These are phyloP conservation scores for Starmera stellimalicola DNA, from an alignment of 1,139 yeast genomes.

Conservation along the genomic window DNA sequence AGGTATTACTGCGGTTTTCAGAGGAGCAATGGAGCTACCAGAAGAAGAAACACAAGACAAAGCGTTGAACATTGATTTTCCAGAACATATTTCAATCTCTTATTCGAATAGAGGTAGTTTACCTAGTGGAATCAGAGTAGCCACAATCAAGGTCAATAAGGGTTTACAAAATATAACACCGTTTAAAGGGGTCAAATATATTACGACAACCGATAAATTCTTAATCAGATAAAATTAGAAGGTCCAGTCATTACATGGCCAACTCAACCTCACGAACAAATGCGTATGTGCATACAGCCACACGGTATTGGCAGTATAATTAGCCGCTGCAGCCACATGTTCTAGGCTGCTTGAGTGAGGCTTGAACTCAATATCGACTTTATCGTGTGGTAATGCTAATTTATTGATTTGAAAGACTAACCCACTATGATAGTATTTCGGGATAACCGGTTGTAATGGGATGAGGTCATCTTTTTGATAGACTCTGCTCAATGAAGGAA, in stretches of 20 bases:
- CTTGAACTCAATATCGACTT: constrained; percentile 26
- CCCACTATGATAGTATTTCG: constrained; percentile 37
- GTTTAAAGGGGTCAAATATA: constrained; percentile 86
- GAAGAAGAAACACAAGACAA: background rate
- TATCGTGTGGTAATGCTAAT: constrained; percentile 35
- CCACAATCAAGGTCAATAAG: constrained; percentile 48
- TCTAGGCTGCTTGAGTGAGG: constrained; percentile 14
- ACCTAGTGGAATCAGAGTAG: constrained; percentile 71
- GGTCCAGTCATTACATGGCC: constrained; percentile 13
- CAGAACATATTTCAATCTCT: constrained; percentile 41
- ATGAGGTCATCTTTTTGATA: constrained; percentile 48
- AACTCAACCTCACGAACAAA: constrained; percentile 10
- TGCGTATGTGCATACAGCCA: constrained; percentile 11
- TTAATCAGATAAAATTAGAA: constrained; percentile 12
- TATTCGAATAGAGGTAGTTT: constrained; percentile 62
- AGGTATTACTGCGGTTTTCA: constrained; percentile 61
- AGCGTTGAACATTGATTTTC: constrained; percentile 25
- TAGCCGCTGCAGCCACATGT: background rate
- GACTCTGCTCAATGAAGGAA: constrained; percentile 35
- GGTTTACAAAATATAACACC: constrained; percentile 67
- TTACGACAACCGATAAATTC: constrained; percentile 56
- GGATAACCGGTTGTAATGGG: constrained; percentile 48
- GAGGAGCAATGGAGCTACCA: constrained; percentile 31
- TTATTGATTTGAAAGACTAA: constrained; percentile 38
- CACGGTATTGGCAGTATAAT: background rate